Conservation (phyloP, 108 stramenopile genomes). For the Stephanodiscus minutulus region DNA sequence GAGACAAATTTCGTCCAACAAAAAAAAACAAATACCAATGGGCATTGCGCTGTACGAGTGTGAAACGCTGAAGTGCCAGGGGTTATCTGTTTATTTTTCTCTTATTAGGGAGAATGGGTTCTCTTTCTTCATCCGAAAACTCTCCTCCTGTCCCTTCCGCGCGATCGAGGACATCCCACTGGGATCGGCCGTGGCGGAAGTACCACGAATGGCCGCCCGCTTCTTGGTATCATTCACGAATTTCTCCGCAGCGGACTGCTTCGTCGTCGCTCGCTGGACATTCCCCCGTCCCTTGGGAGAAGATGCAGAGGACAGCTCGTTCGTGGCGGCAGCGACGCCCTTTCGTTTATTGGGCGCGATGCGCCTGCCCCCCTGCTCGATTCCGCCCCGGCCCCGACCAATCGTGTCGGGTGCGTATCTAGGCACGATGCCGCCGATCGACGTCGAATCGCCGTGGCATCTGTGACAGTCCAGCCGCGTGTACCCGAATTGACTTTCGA, state of each 20-base stretch:
- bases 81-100: not conserved
- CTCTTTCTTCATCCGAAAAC: not conserved
- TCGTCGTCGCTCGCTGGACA: not conserved
- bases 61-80: too few relatives aligned
- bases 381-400: not conserved
- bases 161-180: not conserved
- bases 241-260: not conserved
- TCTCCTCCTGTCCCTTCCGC: not conserved
- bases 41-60: too few relatives aligned
- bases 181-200: not conserved
- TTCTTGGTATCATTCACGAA: not conserved
- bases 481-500: constrained; percentile 29
- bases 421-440: not conserved
- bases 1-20: too few relatives aligned
- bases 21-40: too few relatives aligned
- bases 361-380: not conserved
- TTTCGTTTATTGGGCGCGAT: not conserved
- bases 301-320: not conserved
- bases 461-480: constrained; percentile 32
- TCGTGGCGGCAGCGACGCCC: not conserved
- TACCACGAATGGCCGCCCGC: not conserved
- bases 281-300: not conserved
- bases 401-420: not conserved
- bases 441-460: constrained; percentile 8
- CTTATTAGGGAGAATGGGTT: not conserved